Base-by-base conservation (phyloP, 192 early-diverging fungal species). In the Umbelopsis ramanniana region DNA sequence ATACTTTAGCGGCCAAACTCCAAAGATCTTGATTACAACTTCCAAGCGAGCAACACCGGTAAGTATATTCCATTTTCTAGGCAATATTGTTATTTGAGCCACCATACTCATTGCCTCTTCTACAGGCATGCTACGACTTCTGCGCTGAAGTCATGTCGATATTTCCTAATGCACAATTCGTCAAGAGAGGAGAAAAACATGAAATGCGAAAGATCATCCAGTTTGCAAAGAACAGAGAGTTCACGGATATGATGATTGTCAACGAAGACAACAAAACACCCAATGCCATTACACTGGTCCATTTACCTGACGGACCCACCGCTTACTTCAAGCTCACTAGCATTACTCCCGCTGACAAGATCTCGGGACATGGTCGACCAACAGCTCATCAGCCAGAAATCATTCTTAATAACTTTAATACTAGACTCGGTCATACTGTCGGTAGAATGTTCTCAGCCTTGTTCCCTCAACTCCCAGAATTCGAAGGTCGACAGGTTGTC, bases 391-490 rank as follows among this genome's bases (percentile, higher is more conserved):
- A 92, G 75, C 98, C 98, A 17, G 98, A 99, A 76, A 83, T 99
- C 50, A 98, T 99, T 69, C 87, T 99, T 53, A 99, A 99, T 83
- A 95, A 96, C 84, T 98, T 99, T 72, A 94, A 89, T 72, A 99
- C 96, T 7, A 89, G 97, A 15, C 85, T 99, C 43, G 98, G 98
- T 40, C 98, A 98, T 79, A 94, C 98, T 4, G 85, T 99, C 66
- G 98, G 96, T 29, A 88, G 96, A 40, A 93, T 96, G 91, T 94
- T 99, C 86, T 93, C 96, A 43, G 83, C 98, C 15, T 80, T 99
- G 60, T 96, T 99, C 78, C 98, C 98, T n/a, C 95, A 96, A 68
- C 91, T 96, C 6, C 96, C 96, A 11, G 93, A 99, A 80, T 99
- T 99, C 76, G 85, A 95, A 74, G 96, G 95, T 10, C 83, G 98